Base-by-base conservation (phyloP, 805 yeast species). In the Saccharomycopsis sp. region DNA sequence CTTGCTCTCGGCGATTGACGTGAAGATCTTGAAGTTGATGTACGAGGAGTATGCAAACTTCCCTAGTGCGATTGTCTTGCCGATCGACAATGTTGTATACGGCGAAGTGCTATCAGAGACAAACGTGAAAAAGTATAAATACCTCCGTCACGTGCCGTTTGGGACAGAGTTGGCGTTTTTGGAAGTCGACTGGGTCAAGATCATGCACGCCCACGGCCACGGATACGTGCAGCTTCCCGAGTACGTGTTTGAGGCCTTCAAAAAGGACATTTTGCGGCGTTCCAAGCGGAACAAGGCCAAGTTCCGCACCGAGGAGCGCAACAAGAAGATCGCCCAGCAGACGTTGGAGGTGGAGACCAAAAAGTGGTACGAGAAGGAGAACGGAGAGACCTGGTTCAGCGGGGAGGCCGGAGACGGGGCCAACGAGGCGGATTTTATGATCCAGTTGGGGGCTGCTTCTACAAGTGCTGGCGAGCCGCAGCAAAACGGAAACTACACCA, bases 161-260 rank as follows among this genome's bases (percentile, higher is more conserved):
- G 97, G 97, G 1, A 86, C 97, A 0, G 87, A 86, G 55, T 70
- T 92, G 50, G 95, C 91, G 9, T 83, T 89, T 62, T 67, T 94
- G 56, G 98, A 94, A 65, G 79, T 97, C 54, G 85, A 89, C 67
- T 92, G 98, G 98, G 76, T 70, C 55, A 70, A 69, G 55, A 75
- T 73, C 76, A 65, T 23, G 56, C 67, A 41, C 21, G 48, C 29
- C 47, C 48, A 34, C 54, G 64, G 29, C 59, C 61, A 23, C 47
- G 44, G 54, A 66, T 14, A 56, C 67, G 23, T 60, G 14, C 50
- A 51, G 37, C 65, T 79, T 5, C 78, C 81, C 2, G 69, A 71
- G 8, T 80, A 79, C 34, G 71, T 79, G 1, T 73, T 71, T 58
- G 71, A 72, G 1, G 66, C 68, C 24, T 87, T 83, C 68, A 75